Evolutionary conservation across 2,329 filamentous ascomycete species (phyloP).

Genomic region (Lecanosticta acicola): DNA sequence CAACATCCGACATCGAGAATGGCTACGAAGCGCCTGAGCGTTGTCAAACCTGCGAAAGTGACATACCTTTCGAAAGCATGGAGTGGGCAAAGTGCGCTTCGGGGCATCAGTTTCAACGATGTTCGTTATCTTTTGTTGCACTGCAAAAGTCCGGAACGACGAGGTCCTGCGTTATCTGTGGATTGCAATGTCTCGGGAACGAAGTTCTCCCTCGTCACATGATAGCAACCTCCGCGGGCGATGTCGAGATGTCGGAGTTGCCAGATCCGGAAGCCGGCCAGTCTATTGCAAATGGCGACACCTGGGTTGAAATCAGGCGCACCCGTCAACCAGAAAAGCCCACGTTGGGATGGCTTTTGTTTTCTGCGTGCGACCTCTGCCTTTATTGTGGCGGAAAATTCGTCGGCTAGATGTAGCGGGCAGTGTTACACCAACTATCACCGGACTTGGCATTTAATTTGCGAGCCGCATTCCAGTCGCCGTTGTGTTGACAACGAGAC

Average conservation of each 20-base stretch:
- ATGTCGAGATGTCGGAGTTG: constrained; percentile 10
- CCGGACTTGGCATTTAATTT: constrained; percentile 14
- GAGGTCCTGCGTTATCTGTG: constrained; percentile 51
- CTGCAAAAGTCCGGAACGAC: constrained; percentile 51
- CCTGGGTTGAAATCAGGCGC: constrained; percentile 15
- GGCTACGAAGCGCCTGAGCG: constrained; percentile 34
- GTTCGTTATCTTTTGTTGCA: constrained; percentile 49
- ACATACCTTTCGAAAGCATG: constrained; percentile 45
- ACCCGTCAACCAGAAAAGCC: constrained; percentile 15
- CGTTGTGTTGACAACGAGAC: constrained; percentile 15
- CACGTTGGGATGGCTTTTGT: constrained; percentile 30
- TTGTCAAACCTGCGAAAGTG: constrained; percentile 49
- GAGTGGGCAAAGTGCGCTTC: constrained; percentile 44
- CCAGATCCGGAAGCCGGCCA: constrained; percentile 8
- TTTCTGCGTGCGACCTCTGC: constrained; percentile 34
- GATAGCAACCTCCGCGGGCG: constrained; percentile 1
- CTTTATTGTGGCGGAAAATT: constrained; percentile 37
- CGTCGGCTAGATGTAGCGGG: constrained; percentile 20
- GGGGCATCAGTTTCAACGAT: constrained; percentile 52
- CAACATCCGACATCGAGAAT: background rate
- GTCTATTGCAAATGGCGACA: constrained; percentile 10
- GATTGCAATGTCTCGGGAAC: constrained; percentile 44
- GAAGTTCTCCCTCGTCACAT: constrained; percentile 24
- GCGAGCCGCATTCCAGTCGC: constrained; percentile 23
- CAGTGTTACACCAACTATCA: constrained; percentile 15